phyloP scores from a whole-genome alignment of 805 yeast genomes.

The Myxozyma sirexii region DNA sequence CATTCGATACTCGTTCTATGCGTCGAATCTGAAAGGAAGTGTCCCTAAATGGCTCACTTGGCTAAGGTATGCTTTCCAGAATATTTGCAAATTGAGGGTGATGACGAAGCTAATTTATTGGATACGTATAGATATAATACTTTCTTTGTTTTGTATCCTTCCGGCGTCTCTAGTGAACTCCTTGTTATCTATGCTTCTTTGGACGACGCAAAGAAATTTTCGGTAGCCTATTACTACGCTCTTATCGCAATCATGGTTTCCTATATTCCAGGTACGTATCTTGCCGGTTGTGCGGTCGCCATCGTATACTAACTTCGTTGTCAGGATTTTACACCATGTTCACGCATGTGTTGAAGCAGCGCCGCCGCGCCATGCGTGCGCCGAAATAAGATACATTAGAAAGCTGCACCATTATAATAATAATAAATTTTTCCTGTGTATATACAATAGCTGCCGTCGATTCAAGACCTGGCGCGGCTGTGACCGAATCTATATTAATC shows the following conservation, averaged over 20 bases:
- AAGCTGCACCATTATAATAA: not conserved
- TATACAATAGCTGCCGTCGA: too few species aligned
- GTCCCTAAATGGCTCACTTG: constrained; percentile 65
- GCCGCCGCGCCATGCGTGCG: constrained; percentile 61
- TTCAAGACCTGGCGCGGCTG: too few species aligned
- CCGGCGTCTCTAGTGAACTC: constrained; percentile 88
- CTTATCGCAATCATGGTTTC: constrained; percentile 61
- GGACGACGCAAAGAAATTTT: constrained; percentile 58
- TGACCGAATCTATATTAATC: constrained; percentile 20
- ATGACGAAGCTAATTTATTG: too few species aligned
- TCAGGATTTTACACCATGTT: constrained; percentile 67
- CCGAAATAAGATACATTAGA: not conserved
- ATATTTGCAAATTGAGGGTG: not conserved
- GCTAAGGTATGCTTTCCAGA: constrained; percentile 51
- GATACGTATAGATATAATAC: constrained; percentile 63
- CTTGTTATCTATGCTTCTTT: constrained; percentile 69
- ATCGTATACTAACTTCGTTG: not conserved
- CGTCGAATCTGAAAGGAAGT: constrained; percentile 59
- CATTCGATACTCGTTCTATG: constrained; percentile 85
- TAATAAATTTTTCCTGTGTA: too few species aligned
- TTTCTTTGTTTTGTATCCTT: constrained; percentile 81
- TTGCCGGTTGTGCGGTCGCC: not conserved
- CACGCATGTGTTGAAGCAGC: constrained; percentile 85
- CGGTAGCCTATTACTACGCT: constrained; percentile 54
- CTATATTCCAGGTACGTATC: constrained; percentile 70